These are phyloP conservation scores for Claviceps maximensis DNA, from an alignment of 2,329 filamentous ascomycete species.

Conservation along the genomic window DNA sequence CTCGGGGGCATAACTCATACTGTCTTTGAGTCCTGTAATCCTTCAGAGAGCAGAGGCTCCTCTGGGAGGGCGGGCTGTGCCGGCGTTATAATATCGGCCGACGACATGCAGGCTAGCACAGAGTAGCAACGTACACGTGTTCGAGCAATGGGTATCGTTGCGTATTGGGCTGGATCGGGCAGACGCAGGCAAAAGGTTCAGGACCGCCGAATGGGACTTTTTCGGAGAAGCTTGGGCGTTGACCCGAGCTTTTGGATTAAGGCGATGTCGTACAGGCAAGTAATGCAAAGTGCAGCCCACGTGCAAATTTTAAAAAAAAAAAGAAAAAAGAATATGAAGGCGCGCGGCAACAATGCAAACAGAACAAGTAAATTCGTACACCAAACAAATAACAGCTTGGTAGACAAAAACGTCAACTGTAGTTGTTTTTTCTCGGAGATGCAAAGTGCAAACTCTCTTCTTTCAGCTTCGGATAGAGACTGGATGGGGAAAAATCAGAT, in stretches of 20 bases:
- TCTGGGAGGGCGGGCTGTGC: conserved; percentile 15
- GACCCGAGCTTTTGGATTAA: conserved; percentile 2
- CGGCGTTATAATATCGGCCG: conserved; percentile 20
- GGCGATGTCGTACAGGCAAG: conserved; percentile 4
- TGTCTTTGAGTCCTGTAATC: conserved; percentile 19
- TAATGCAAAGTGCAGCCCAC: conserved; percentile 5
- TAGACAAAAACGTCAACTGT: conserved; percentile 7
- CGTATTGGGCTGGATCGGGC: conserved; percentile 20
- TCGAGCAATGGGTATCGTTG: conserved; percentile 7
- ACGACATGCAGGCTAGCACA: conserved; percentile 16
- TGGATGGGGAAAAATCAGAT: background rate
- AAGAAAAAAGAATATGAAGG: background rate
- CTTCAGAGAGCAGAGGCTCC: conserved; percentile 11
- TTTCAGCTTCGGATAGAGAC: background rate
- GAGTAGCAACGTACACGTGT: background rate
- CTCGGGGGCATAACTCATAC: conserved; percentile 28
- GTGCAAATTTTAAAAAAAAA: background rate
- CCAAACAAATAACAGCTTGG: conserved; percentile 4
- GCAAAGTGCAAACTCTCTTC: background rate
- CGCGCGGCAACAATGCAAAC: conserved; percentile 1
- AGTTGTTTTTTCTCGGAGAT: conserved; percentile 3
- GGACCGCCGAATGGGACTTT: conserved; percentile 6
- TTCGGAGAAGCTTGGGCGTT: conserved; percentile 9
- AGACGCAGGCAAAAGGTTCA: conserved; percentile 15
- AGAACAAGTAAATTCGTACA: background rate